Evolutionary conservation across 2,329 filamentous ascomycete genomes (phyloP).

Genomic region (Monosporascus cannonballus): DNA sequence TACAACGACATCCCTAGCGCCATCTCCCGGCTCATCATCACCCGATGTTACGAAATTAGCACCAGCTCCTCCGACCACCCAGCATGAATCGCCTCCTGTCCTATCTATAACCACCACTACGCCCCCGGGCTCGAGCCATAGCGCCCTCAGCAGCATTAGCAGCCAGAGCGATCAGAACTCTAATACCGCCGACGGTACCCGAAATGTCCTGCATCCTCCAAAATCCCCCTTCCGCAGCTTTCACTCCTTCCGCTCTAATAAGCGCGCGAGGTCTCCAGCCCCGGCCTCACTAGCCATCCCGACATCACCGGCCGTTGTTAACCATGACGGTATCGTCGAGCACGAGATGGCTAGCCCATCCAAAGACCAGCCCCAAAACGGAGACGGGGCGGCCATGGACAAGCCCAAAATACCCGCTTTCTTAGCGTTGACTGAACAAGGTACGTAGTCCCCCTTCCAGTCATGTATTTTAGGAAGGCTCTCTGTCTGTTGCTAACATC

Average conservation of each 20-base stretch:
- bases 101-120: conserved; percentile 22
- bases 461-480: neutral
- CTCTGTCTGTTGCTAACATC: conserved; percentile 6
- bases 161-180: conserved; percentile 1
- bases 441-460: conserved; percentile 29
- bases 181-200: neutral
- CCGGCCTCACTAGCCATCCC: conserved; percentile 16
- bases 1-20: conserved; percentile 3
- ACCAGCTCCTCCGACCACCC: conserved; percentile 1
- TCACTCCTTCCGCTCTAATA: conserved; percentile 36
- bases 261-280: conserved; percentile 40
- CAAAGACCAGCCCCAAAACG: conserved; percentile 18
- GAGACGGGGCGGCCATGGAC: neutral
- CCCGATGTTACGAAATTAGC: conserved; percentile 1
- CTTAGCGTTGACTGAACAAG: conserved; percentile 39
- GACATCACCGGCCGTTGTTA: conserved; percentile 24
- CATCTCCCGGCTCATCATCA: conserved; percentile 8
- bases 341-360: conserved; percentile 9
- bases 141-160: conserved; percentile 4
- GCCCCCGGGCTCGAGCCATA: conserved; percentile 17
- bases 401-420: conserved; percentile 42
- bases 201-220: conserved; percentile 7
- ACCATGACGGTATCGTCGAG: conserved; percentile 29
- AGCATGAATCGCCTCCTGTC: conserved; percentile 11
- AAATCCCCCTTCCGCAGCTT: conserved; percentile 37